phyloP scores from a whole-genome alignment of 345 rosid species.

The Rhodomyrtus tomentosa region DNA sequence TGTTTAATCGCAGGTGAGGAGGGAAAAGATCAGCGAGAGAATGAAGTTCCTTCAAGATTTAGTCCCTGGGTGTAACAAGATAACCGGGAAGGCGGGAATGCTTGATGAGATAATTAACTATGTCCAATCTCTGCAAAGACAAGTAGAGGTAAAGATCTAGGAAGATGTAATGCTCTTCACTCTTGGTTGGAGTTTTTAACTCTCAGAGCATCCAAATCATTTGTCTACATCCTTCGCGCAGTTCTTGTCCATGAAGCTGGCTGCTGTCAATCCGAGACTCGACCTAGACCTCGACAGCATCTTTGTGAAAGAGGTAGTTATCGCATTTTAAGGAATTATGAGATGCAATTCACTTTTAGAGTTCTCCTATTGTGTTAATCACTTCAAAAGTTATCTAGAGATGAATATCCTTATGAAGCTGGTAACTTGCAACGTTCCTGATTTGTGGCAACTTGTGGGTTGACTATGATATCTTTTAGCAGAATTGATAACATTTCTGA shows the following conservation, averaged over 20 bases:
- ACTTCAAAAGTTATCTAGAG: neutral
- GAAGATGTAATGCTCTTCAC: neutral
- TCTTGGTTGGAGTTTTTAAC: neutral
- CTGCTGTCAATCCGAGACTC: constrained; percentile 51
- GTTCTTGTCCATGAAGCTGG: constrained; percentile 71
- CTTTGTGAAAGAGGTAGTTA: constrained; percentile 40
- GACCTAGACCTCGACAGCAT: constrained; percentile 39
- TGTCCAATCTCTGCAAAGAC: constrained; percentile 71
- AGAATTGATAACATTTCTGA: neutral
- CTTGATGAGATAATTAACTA: constrained; percentile 78
- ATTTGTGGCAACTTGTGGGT: neutral
- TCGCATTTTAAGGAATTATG: neutral
- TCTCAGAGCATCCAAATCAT: neutral
- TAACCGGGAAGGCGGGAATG: constrained; percentile 78
- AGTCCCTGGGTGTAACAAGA: constrained; percentile 68
- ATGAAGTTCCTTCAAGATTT: constrained; percentile 78
- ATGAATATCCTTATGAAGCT: neutral
- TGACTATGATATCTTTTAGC: neutral
- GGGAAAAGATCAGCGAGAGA: constrained; percentile 79
- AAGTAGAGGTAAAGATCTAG: constrained; percentile 47
- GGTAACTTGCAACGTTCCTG: neutral
- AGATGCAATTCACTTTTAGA: neutral
- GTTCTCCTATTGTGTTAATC: neutral
- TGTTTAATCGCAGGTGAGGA: constrained; percentile 46
- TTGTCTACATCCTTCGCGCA: constrained; percentile 5